Conservation (phyloP, 345 rosid genomes). For the Reutealis trisperma region DNA sequence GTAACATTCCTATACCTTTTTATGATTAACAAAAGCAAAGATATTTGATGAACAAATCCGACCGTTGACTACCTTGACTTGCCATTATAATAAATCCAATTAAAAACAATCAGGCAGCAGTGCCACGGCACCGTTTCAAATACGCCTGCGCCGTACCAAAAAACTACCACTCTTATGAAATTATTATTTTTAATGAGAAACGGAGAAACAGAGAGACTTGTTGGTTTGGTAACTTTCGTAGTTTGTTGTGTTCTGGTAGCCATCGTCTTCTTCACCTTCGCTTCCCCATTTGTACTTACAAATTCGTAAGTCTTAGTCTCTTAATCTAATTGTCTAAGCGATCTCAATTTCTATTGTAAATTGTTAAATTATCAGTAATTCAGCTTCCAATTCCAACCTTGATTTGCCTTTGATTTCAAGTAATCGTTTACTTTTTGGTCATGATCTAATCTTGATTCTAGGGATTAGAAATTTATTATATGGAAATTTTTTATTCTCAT, state of each 20-base stretch:
- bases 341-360: background rate
- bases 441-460: background rate
- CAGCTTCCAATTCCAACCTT: background rate
- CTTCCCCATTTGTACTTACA: background rate
- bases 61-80: too few relatives aligned
- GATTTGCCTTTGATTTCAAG: background rate
- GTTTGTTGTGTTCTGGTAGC: background rate
- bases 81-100: background rate
- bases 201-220: background rate
- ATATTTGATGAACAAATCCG: too few relatives aligned
- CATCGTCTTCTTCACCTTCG: background rate
- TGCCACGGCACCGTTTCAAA: background rate
- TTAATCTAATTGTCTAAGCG: background rate
- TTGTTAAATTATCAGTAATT: background rate
- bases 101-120: background rate
- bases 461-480: background rate
- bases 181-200: background rate
- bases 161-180: background rate
- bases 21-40: too few relatives aligned
- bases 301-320: too few relatives aligned
- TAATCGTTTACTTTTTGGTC: background rate
- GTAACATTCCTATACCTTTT: too few relatives aligned
- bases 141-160: background rate
- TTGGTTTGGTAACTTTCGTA: conserved; percentile 7
- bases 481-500: background rate